Evolutionary conservation across 108 stramenopile genomes (phyloP), one percentile per base, ranked within the genome.

Genomic region (Seminavis robusta): DNA sequence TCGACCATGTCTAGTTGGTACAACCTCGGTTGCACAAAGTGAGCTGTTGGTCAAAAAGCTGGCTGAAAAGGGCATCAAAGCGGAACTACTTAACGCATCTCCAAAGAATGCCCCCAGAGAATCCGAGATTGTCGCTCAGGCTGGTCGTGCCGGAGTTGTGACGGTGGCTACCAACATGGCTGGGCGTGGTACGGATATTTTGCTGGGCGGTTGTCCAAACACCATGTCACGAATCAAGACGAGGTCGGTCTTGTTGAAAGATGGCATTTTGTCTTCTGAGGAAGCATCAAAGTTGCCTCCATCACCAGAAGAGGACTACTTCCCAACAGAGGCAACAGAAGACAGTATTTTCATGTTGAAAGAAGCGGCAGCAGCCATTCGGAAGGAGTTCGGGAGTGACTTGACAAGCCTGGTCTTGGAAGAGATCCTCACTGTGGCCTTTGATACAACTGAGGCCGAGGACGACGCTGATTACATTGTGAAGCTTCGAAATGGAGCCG

Each of bases 101-200:
- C 94, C 94, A 24, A 84, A 96, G 49, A 86, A 93, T 67, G 94
- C 94, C 16, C 74, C 85, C 28, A 74, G 92, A 13, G 97, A 97
- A 71, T 79, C 87, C 37, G 95, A 96, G 71, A 92, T 97, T 55
- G 77, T 97, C 24, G 89, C 92, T 4, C 97, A 97, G 67, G 97
- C 97, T 21, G 97, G 97, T 28, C 79, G 97, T 38, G 64, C 90
- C 25, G 95, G 94, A 24, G 82, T 78, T 10, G 97, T 97, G 24
- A 97, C 97, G 6, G 95, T 98, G 8, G 93, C 94, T 9, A 98
- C 97, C n/a, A 98, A 98, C 72, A 79, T 98, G 95, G 95, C 95
- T 8, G 95, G 97, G 29, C 85, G 93, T 36, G 97, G 97, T 44
- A 98, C 97, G 3, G 97, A 98, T 58, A 98, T 98, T 67, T 55